Evolutionary conservation across 352 stramenopile species (phyloP).

Genomic region (Globisporangium camurandrum): DNA sequence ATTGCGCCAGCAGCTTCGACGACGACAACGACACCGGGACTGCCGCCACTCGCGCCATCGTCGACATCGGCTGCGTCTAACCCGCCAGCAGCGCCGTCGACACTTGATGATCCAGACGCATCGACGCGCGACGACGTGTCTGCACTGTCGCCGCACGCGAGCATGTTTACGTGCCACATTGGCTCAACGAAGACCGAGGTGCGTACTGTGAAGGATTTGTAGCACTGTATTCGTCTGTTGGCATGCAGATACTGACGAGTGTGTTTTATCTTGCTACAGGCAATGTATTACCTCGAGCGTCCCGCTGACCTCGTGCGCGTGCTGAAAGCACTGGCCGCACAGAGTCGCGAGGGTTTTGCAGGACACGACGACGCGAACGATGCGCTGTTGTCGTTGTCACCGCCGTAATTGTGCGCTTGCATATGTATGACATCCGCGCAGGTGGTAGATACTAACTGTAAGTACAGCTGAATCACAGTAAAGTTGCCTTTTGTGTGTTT

Average conservation of each 20-base stretch:
- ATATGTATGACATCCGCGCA: too few species aligned
- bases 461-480: too few species aligned
- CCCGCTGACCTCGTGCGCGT: constrained; percentile 50
- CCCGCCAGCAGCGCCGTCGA: constrained; percentile 4
- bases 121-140: constrained; percentile 9
- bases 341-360: constrained; percentile 43
- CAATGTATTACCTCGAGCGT: constrained; percentile 65
- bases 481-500: too few species aligned
- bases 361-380: constrained; percentile 10
- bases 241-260: too few species aligned
- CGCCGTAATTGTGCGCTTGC: too few species aligned
- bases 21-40: constrained; percentile 2
- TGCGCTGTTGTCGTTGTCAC: neutral
- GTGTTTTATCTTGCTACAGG: too few species aligned
- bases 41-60: constrained; percentile 9
- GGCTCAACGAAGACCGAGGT: constrained; percentile 68
- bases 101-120: constrained; percentile 12
- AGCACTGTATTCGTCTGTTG: too few species aligned
- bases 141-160: constrained; percentile 36
- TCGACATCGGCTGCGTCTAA: too few species aligned
- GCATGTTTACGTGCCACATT: constrained; percentile 71
- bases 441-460: too few species aligned
- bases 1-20: neutral
- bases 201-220: too few species aligned
- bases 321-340: constrained; percentile 40